Evolutionary conservation across 148 eudicot genomes (phyloP).

Genomic region (Suaeda aralocaspica): DNA sequence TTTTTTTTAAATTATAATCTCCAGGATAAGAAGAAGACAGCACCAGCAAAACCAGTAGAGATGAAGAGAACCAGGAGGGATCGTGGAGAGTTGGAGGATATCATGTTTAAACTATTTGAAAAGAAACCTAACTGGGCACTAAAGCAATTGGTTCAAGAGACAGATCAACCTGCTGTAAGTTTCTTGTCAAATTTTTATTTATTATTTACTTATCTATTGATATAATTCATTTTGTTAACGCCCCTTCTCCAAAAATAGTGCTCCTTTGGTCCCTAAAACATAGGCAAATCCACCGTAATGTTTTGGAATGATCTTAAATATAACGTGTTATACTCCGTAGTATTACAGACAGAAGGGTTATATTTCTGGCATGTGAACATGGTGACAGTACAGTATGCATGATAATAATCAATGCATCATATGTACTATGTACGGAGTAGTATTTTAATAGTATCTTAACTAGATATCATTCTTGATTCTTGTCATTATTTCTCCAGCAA

Average conservation of each 20-base stretch:
- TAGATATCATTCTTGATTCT: background rate
- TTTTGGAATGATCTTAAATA: background rate
- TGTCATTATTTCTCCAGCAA: constrained; percentile 51
- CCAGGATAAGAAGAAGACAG: constrained; percentile 43
- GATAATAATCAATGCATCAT: background rate
- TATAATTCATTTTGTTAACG: background rate
- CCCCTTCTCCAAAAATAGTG: too few relatives aligned
- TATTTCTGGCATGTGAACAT: background rate
- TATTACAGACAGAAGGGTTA: background rate
- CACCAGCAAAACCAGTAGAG: constrained; percentile 77
- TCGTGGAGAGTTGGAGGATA: constrained; percentile 92
- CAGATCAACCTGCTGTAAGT: constrained; percentile 97
- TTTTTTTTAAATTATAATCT: too few relatives aligned
- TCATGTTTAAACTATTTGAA: constrained; percentile 95
- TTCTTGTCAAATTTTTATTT: too few relatives aligned
- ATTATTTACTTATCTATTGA: too few relatives aligned
- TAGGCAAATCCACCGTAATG: background rate
- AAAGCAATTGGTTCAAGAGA: constrained; percentile 92
- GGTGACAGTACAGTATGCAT: background rate
- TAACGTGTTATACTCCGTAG: too few relatives aligned
- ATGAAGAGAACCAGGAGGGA: constrained; percentile 97
- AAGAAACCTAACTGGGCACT: constrained; percentile 93
- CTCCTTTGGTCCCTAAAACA: too few relatives aligned
- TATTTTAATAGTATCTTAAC: background rate
- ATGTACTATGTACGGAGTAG: too few relatives aligned